Evolutionary conservation across 2,329 filamentous ascomycete genomes (phyloP).

Genomic region (Xylariales sp.): DNA sequence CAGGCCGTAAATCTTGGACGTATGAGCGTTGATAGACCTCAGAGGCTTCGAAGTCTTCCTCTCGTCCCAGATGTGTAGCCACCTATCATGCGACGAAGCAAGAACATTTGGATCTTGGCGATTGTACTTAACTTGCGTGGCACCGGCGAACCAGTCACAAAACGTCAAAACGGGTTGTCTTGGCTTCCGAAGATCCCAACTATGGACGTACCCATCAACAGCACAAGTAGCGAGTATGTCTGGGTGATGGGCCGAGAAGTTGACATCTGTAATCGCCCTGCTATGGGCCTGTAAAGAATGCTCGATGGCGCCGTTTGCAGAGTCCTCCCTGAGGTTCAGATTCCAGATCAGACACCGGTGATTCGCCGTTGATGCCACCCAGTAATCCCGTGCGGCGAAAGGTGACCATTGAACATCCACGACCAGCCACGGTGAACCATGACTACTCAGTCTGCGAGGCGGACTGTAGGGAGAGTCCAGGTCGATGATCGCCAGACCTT

Average conservation of each 20-base stretch:
- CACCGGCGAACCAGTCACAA: constrained; percentile 89
- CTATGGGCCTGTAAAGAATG: constrained; percentile 82
- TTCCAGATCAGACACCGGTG: constrained; percentile 95
- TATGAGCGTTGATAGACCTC: constrained; percentile 80
- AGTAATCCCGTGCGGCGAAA: constrained; percentile 82
- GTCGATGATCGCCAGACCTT: constrained; percentile 87
- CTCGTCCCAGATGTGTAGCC: constrained; percentile 86
- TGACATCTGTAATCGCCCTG: constrained; percentile 90
- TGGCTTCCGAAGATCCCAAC: constrained; percentile 79
- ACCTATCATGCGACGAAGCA: constrained; percentile 85
- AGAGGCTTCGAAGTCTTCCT: constrained; percentile 73
- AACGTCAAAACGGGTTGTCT: constrained; percentile 72
- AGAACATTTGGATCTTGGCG: constrained; percentile 80
- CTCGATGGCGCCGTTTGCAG: constrained; percentile 67
- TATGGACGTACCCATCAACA: constrained; percentile 88
- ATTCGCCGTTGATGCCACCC: constrained; percentile 92
- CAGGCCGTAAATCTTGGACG: constrained; percentile 90
- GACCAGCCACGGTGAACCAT: constrained; percentile 89
- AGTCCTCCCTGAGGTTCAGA: constrained; percentile 72
- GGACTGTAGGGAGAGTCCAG: constrained; percentile 84
- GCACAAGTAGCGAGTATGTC: constrained; percentile 87
- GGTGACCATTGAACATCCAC: constrained; percentile 97
- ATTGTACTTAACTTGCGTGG: constrained; percentile 94
- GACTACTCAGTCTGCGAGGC: constrained; percentile 73
- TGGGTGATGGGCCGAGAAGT: constrained; percentile 89